These are phyloP conservation scores for Nothopassalora personata DNA, from an alignment of 2,329 filamentous ascomycete genomes.

Conservation along the genomic window DNA sequence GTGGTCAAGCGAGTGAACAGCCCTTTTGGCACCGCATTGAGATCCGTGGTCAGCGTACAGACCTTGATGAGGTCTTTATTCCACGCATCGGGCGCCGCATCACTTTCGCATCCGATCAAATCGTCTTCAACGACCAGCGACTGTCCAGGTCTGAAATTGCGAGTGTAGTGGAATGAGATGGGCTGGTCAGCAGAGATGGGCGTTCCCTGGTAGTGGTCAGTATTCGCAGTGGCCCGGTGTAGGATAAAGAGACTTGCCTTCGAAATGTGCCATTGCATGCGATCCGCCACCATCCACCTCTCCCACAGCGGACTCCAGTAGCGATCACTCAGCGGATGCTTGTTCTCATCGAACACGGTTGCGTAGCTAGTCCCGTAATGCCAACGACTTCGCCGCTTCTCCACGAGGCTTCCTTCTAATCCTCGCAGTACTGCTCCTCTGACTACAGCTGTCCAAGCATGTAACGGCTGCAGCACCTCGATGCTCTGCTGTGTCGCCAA, in stretches of 20 bases:
- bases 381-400: constrained; percentile 67
- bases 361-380: constrained; percentile 78
- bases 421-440: constrained; percentile 70
- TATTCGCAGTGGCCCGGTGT: no score
- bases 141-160: constrained; percentile 75
- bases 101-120: constrained; percentile 67
- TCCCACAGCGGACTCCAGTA: constrained; percentile 80
- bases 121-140: constrained; percentile 74
- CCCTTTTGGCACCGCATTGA: constrained; percentile 67
- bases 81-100: constrained; percentile 55
- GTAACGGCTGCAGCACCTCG: constrained; percentile 75
- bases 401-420: constrained; percentile 72
- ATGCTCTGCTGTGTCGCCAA: constrained; percentile 50
- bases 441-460: constrained; percentile 77
- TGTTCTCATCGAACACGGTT: constrained; percentile 66
- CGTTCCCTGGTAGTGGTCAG: constrained; percentile 50
- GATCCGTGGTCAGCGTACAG: constrained; percentile 71
- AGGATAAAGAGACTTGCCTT: constrained; percentile 50
- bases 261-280: constrained; percentile 81
- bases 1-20: constrained; percentile 72
- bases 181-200: constrained; percentile 67
- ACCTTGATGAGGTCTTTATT: constrained; percentile 59
- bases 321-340: constrained; percentile 65
- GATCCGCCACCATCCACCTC: constrained; percentile 74
- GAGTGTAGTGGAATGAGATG: constrained; percentile 78